phyloP scores from a whole-genome alignment of 129 eudicot species.

The Kitagawia praeruptora region DNA sequence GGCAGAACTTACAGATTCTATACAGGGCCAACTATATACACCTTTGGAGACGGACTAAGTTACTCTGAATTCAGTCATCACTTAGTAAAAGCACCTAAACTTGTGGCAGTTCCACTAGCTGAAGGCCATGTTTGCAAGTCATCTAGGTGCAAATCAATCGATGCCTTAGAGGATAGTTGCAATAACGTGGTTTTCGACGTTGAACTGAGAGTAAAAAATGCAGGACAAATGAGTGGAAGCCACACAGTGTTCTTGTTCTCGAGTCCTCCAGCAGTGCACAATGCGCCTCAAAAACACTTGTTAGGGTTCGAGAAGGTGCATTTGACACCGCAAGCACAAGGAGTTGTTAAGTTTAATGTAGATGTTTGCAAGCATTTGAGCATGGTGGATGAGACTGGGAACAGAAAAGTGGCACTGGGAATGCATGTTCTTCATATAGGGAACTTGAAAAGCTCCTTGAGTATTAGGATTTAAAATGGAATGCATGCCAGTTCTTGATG shows the following conservation, averaged over 20 bases:
- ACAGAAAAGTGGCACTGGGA: slow-evolving; percentile 72
- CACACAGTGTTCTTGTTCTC: slow-evolving; percentile 77
- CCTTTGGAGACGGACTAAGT: slow-evolving; percentile 83
- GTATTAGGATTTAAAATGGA: slow-evolving; percentile 40
- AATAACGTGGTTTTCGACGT: slow-evolving; percentile 41
- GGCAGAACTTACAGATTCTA: slow-evolving; percentile 90
- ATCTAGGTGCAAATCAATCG: slow-evolving; percentile 59
- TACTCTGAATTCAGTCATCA: slow-evolving; percentile 51
- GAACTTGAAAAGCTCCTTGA: slow-evolving; percentile 60
- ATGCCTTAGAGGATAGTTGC: slow-evolving; percentile 50
- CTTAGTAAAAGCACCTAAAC: slow-evolving; percentile 58
- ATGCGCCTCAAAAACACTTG: slow-evolving; percentile 78
- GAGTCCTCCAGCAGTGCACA: slow-evolving; percentile 70
- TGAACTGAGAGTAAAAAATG: slow-evolving; percentile 55
- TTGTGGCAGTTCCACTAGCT: slow-evolving; percentile 48
- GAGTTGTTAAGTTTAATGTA: slow-evolving; percentile 49
- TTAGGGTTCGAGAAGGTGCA: slow-evolving; percentile 68
- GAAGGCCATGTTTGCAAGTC: slow-evolving; percentile 61
- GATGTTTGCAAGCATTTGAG: slow-evolving; percentile 92
- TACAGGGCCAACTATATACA: slow-evolving; percentile 61
- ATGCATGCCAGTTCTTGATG: slow-evolving; percentile 11
- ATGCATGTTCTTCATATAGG: slow-evolving; percentile 76
- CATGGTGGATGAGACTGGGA: slow-evolving; percentile 78
- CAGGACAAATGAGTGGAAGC: slow-evolving; percentile 50
- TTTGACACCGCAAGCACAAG: slow-evolving; percentile 50